Conservation (phyloP, 1,139 yeast species). For the Blastobotrys ciferrii region DNA sequence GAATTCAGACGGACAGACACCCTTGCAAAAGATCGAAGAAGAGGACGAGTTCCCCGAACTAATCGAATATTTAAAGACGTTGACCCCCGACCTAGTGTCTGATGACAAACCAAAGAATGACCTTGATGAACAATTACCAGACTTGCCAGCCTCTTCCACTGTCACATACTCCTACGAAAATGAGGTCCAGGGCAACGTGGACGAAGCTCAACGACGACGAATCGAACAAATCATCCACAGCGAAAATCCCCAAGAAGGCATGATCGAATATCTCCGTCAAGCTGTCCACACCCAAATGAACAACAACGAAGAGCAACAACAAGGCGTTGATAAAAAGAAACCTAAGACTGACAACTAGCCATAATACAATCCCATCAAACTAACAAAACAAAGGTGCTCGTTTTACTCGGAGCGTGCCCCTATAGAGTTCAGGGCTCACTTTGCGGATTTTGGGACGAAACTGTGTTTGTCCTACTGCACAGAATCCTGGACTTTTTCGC, state of each 20-base stretch:
- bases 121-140: slow-evolving; percentile 9
- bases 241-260: slow-evolving; percentile 74
- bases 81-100: slow-evolving; percentile 35
- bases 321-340: slow-evolving; percentile 10
- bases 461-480: too few species aligned
- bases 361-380: neutral
- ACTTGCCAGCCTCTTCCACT: slow-evolving; percentile 14
- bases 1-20: slow-evolving; percentile 71
- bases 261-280: slow-evolving; percentile 63
- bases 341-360: neutral
- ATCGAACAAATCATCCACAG: slow-evolving; percentile 71
- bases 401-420: too few species aligned
- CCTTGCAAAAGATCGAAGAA: slow-evolving; percentile 66
- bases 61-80: slow-evolving; percentile 55
- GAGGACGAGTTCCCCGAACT: slow-evolving; percentile 80
- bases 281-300: slow-evolving; percentile 55
- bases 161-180: slow-evolving; percentile 25
- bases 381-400: neutral
- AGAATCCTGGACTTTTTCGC: too few species aligned
- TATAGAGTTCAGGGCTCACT: too few species aligned
- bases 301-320: slow-evolving; percentile 16
- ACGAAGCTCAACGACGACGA: slow-evolving; percentile 57
- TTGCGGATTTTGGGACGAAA: too few species aligned
- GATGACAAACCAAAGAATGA: too few species aligned
- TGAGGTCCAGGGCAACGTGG: slow-evolving; percentile 33